A percentile compares a stretch with the other conserved stretches of the same genome.
Conservation (phyloP, 2,329 filamentous ascomycete species). For the Aspergillus texensis region DNA sequence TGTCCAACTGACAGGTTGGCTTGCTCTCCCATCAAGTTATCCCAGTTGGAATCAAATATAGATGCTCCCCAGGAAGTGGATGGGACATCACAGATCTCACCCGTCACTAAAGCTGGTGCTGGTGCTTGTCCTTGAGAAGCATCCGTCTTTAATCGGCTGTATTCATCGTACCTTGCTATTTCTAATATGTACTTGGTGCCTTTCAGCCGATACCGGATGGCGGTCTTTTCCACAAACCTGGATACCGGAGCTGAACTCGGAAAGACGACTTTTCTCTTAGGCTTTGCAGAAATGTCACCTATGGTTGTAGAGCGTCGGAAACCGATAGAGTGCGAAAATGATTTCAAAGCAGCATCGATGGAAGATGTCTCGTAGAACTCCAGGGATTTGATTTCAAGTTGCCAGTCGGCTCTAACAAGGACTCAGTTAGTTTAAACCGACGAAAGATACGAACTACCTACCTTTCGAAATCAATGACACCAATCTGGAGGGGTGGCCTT, state of each 20-base stretch:
- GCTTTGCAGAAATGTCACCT: slow-evolving; percentile 26
- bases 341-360: slow-evolving; percentile 30
- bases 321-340: slow-evolving; percentile 33
- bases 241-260: slow-evolving; percentile 28
- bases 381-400: slow-evolving; percentile 44
- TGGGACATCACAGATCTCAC: slow-evolving; percentile 25
- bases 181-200: slow-evolving; percentile 47
- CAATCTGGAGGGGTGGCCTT: slow-evolving; percentile 37
- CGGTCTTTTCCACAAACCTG: slow-evolving; percentile 42
- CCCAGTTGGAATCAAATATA: slow-evolving; percentile 44
- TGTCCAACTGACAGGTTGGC: slow-evolving; percentile 38
- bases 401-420: slow-evolving; percentile 41
- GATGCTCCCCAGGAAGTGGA: slow-evolving; percentile 42
- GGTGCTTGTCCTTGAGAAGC: slow-evolving; percentile 17
- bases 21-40: slow-evolving; percentile 42
- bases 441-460: slow-evolving; percentile 17
- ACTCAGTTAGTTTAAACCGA: slow-evolving; percentile 8
- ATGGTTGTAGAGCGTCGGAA: slow-evolving; percentile 25
- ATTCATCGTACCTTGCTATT: slow-evolving; percentile 46
- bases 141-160: slow-evolving; percentile 20
- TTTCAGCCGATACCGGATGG: slow-evolving; percentile 42
- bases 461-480: slow-evolving; percentile 42
- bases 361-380: slow-evolving; percentile 36
- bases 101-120: slow-evolving; percentile 5
- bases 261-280: slow-evolving; percentile 36